phyloP scores from a whole-genome alignment of 805 yeast genomes.

The Soucietia sequanensis region DNA sequence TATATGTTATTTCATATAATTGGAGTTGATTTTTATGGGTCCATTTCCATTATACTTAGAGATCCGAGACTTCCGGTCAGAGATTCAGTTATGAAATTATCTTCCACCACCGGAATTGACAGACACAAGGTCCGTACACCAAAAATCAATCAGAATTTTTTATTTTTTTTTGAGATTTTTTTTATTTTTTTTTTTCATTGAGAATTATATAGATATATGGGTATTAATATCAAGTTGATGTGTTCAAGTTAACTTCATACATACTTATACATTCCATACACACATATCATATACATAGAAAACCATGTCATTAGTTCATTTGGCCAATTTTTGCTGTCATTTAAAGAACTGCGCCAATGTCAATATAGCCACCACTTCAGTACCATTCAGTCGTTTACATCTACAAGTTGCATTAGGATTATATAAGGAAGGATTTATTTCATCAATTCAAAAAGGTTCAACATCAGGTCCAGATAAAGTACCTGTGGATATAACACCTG shows the following conservation, averaged over 20 bases:
- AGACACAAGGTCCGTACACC: too few species aligned
- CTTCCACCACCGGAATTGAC: too few species aligned
- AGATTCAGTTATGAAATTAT: too few species aligned
- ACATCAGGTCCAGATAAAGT: slow-evolving; percentile 76
- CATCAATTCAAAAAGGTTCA: slow-evolving; percentile 83
- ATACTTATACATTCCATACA: background rate
- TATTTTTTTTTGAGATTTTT: too few species aligned
- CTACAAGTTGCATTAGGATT: slow-evolving; percentile 80
- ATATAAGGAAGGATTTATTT: slow-evolving; percentile 86
- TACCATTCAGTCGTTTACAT: slow-evolving; percentile 82
- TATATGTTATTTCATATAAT: too few species aligned
- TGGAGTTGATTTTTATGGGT: too few species aligned
- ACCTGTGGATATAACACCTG: slow-evolving; percentile 79
- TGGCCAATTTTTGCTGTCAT: slow-evolving; percentile 85
- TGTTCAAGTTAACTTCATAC: background rate
- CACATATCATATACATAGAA: too few species aligned
- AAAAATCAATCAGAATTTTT: too few species aligned
- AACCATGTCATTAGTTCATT: slow-evolving; percentile 88
- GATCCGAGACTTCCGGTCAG: too few species aligned
- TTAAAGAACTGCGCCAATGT: slow-evolving; percentile 84
- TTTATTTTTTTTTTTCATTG: slow-evolving; percentile 1
- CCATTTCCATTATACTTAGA: too few species aligned
- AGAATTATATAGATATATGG: background rate
- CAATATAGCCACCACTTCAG: slow-evolving; percentile 66
- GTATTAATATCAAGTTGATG: background rate